phyloP scores from a whole-genome alignment of 306 rosid species.

The Lathyrus aphaca region DNA sequence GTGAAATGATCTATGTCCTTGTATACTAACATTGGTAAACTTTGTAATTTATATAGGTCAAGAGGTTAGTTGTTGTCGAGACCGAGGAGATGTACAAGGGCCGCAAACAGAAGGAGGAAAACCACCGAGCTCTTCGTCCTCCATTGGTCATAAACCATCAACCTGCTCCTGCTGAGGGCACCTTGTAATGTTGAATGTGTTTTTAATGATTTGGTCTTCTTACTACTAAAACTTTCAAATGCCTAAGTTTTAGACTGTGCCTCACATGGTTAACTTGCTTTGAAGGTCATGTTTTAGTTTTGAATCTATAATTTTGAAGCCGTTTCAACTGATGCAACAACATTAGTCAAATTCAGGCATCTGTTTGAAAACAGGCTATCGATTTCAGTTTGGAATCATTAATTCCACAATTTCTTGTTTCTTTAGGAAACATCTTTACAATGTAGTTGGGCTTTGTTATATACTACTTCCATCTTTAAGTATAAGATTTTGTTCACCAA shows the following conservation, averaged over 20 bases:
- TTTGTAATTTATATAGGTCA: conserved; percentile 57
- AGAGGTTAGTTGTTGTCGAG: conserved; percentile 84
- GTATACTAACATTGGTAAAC: conserved; percentile 29
- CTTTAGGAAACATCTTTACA: conserved; percentile 6
- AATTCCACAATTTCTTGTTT: conserved; percentile 22
- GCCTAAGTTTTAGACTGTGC: conserved; percentile 10
- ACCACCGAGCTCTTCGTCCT: conserved; percentile 64
- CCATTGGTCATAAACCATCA: conserved; percentile 72
- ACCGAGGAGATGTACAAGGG: conserved; percentile 90
- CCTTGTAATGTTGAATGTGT: conserved; percentile 43
- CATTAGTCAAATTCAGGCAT: conserved; percentile 3
- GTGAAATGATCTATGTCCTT: conserved; percentile 9
- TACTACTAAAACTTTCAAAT: conserved; percentile 30
- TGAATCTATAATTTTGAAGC: conserved; percentile 29
- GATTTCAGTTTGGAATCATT: conserved; percentile 23
- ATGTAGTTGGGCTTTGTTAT: not conserved
- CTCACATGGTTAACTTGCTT: conserved; percentile 32
- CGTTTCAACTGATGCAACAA: conserved; percentile 30
- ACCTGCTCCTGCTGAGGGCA: conserved; percentile 55
- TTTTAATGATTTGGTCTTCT: conserved; percentile 35
- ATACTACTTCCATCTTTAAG: not conserved
- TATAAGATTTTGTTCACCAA: not conserved
- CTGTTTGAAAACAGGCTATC: conserved; percentile 26
- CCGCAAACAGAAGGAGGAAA: conserved; percentile 68
- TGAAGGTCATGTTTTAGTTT: conserved; percentile 36